A percentile compares a stretch with the other conserved stretches of the same genome.
phyloP scores from a whole-genome alignment of 1,284 basidiomycete species.

The Abortiporus biennis region DNA sequence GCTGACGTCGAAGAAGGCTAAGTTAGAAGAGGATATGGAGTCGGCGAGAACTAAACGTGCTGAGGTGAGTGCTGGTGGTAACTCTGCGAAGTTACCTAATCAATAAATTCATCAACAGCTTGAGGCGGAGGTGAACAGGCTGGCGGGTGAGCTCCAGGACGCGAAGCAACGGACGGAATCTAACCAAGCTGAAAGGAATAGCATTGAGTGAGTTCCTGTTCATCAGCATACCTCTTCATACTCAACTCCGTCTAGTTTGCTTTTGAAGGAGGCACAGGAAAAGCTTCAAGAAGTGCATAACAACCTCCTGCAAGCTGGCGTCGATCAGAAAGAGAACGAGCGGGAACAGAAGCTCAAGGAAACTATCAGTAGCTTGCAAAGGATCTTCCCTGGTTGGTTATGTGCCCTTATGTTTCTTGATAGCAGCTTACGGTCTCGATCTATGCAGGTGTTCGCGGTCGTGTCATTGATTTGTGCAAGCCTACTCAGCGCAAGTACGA shows the following conservation, averaged over 20 bases:
- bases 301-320: constrained; percentile 84
- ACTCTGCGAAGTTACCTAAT: neutral
- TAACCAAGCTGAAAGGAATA: constrained; percentile 67
- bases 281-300: constrained; percentile 81
- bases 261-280: constrained; percentile 88
- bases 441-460: constrained; percentile 85
- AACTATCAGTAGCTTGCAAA: constrained; percentile 75
- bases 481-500: constrained; percentile 93
- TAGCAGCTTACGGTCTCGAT: neutral
- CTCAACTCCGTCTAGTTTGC: constrained; percentile 50
- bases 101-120: constrained; percentile 36
- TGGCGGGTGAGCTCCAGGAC: constrained; percentile 49
- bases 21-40: constrained; percentile 57
- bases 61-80: constrained; percentile 38
- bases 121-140: constrained; percentile 47
- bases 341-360: constrained; percentile 84
- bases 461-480: constrained; percentile 90
- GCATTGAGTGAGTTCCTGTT: constrained; percentile 51
- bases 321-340: constrained; percentile 83
- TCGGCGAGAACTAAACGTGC: constrained; percentile 50
- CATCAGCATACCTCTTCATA: neutral
- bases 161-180: constrained; percentile 71
- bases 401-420: neutral
- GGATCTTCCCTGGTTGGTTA: constrained; percentile 75
- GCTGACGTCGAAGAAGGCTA: constrained; percentile 54